Base-by-base conservation (phyloP, 441 rosid species). In the Euphorbia schlechtendalii region DNA sequence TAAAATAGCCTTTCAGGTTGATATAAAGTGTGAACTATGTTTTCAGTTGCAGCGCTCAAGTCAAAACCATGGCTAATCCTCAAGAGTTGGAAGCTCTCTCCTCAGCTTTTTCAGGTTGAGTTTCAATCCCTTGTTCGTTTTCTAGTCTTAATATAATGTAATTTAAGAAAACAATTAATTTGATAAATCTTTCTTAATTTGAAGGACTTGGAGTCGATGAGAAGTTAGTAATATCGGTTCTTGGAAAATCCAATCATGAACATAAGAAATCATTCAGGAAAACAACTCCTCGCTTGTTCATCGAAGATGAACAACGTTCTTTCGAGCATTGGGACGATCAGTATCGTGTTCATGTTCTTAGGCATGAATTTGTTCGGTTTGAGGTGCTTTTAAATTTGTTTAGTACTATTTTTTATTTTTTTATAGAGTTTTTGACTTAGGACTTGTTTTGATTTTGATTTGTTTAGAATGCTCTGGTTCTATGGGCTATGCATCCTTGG, bases 401-500 rank as follows among this genome's bases (percentile, higher is more conserved):
- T 24, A 32, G 4, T 32, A 2, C 36, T 8, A 2, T 52, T 22
- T 14, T 24, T 8, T 1, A 20, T 10, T 52, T 24, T 20, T 28
- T 52, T 3, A 49, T 3, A 22, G 6, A 49, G 20, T n/a, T 8
- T 5, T 49, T 12, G 7, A 49, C 25, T 49, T 4, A 18, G 18
- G 15, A n/a, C 18, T 20, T 18, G 20, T 7, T 59, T 20, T 25
- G 3, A 65, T 61, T 8, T 66, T 62, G n/a, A 67, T 46, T 54
- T 52, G n/a, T 20, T 20, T 46, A 92, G 98, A 82, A 84, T 52
- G 94, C 94, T 12, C 67, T 85, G 56, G 82, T 88, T 54, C 75
- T 88, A 43, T 82, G 89, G 89, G 73, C 89, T 8, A 82, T 79
- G 96, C 96, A 92, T 71, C 94, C 94, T 7, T 90, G 98, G 97